phyloP scores from a whole-genome alignment of 192 early-diverging fungal genomes.

The Backusella parvicylindrica region DNA sequence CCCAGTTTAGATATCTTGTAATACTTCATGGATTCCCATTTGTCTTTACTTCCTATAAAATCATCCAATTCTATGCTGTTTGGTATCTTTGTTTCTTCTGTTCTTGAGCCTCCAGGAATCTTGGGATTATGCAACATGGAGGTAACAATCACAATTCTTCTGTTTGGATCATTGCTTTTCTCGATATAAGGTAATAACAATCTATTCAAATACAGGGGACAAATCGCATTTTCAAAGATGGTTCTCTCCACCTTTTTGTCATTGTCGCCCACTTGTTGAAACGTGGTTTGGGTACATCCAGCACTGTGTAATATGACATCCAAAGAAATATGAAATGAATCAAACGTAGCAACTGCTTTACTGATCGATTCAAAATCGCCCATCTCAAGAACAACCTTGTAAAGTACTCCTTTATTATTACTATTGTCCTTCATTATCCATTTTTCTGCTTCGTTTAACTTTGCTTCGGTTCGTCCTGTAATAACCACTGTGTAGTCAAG shows the following conservation, averaged over 20 bases:
- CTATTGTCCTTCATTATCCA: background rate
- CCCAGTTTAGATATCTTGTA: slow-evolving; percentile 23
- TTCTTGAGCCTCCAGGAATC: background rate
- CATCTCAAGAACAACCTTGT: slow-evolving; percentile 11
- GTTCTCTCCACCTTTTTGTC: slow-evolving; percentile 9
- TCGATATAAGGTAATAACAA: slow-evolving; percentile 19
- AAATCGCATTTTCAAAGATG: slow-evolving; percentile 17
- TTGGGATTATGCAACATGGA: slow-evolving; percentile 17
- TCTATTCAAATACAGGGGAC: slow-evolving; percentile 15
- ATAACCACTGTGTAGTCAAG: slow-evolving; percentile 50
- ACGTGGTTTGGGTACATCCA: background rate
- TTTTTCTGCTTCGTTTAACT: background rate
- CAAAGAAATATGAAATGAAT: slow-evolving; percentile 5
- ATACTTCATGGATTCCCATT: slow-evolving; percentile 17
- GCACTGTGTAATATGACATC: slow-evolving; percentile 25
- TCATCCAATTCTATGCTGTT: background rate
- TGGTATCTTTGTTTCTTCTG: background rate
- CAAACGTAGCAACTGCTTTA: slow-evolving; percentile 5
- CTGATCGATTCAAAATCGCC: slow-evolving; percentile 9
- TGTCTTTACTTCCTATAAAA: slow-evolving; percentile 1
- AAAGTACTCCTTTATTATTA: background rate
- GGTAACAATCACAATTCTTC: slow-evolving; percentile 13
- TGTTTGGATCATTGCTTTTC: background rate
- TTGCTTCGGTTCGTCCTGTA: slow-evolving; percentile 9
- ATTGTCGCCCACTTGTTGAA: background rate